Evolutionary conservation across 768 basidiomycete genomes (phyloP), one percentile per base, ranked within the genome.

Genomic region (Leccinum subtestaceum): DNA sequence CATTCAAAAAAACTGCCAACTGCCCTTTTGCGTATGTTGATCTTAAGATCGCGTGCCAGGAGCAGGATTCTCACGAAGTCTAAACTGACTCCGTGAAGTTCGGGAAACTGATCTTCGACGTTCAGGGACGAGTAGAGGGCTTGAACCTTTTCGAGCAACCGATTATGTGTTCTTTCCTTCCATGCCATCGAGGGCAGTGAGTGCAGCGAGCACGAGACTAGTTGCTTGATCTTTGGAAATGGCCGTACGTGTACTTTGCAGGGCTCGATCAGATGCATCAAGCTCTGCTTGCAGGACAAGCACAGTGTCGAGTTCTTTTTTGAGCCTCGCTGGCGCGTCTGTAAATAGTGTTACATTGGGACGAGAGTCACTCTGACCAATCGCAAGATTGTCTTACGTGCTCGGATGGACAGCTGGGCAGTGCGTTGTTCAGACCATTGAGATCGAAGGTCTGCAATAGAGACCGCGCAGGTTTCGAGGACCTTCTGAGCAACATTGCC

Each of bases 261-360:
- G 65, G 0, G 70, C 58, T 7, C 55, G 53, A n/a, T 75, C 70
- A 3, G 75, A 60, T 0, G 48, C 47, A 10, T 74, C 67, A 2
- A 75, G 50, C 15, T 71, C 60, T 1, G 70, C 69, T 55, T 76
- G 75, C 0, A 78, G 65, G 4, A 43, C 55, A 0, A 78, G 56
- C 0, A 78, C 29, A 10, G 29, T 31, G 9, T 31, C 29, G 29
- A 31, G 29, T 31, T 31, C 29, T 31, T 31, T 31, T 58, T 74
- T 74, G 3, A 78, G 60, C 2, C 64, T 53, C 0, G 40, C 58
- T 1, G 73, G 74, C 0, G 70, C 68, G 60, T 75, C 74, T 74
- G 43, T 2, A 54, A 52, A 29, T 1, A 10, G 8, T 10, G 31
- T 32, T 10, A 43, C 5, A 56, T 8, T 15, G 10, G 25, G 2